Conservation (phyloP, 371 early-diverging fungal species). For the Rhizopus microsporus region DNA sequence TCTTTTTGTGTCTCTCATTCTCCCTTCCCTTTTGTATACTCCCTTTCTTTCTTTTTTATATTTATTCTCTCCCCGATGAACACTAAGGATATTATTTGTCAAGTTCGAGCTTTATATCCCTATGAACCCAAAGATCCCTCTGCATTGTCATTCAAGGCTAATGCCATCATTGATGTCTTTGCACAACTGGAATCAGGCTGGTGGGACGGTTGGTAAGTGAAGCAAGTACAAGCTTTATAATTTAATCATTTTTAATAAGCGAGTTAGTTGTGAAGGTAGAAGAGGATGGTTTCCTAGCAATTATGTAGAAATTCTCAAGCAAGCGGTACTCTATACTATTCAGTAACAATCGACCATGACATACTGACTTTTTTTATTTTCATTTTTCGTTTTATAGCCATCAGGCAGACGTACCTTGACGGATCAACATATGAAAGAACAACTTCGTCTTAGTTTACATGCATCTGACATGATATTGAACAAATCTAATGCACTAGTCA, state of each 20-base stretch:
- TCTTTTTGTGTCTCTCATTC: conserved; percentile 5
- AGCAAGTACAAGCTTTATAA: conserved; percentile 17
- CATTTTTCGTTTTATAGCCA: conserved; percentile 1
- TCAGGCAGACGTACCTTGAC: conserved; percentile 12
- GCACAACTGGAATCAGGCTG: conserved; percentile 86
- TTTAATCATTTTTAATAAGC: background rate
- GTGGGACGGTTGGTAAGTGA: conserved; percentile 81
- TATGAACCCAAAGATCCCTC: conserved; percentile 73
- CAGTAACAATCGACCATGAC: conserved; percentile 37
- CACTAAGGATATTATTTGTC: conserved; percentile 41
- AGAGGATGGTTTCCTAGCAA: conserved; percentile 93
- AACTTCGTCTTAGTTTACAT: conserved; percentile 29
- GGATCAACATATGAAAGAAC: conserved; percentile 8
- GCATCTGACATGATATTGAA: conserved; percentile 17
- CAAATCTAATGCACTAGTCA: background rate
- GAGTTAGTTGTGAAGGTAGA: conserved; percentile 55
- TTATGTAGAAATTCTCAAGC: conserved; percentile 64
- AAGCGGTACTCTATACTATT: conserved; percentile 2
- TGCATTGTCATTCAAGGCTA: conserved; percentile 74
- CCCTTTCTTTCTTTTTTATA: background rate
- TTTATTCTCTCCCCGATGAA: conserved; percentile 16
- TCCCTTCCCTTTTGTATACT: conserved; percentile 3
- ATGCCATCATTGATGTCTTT: conserved; percentile 82
- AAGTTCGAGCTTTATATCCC: conserved; percentile 82
- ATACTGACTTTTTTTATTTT: conserved; percentile 41